phyloP scores from a whole-genome alignment of 1,284 basidiomycete species.

The Ganoderma leucocontextum region DNA sequence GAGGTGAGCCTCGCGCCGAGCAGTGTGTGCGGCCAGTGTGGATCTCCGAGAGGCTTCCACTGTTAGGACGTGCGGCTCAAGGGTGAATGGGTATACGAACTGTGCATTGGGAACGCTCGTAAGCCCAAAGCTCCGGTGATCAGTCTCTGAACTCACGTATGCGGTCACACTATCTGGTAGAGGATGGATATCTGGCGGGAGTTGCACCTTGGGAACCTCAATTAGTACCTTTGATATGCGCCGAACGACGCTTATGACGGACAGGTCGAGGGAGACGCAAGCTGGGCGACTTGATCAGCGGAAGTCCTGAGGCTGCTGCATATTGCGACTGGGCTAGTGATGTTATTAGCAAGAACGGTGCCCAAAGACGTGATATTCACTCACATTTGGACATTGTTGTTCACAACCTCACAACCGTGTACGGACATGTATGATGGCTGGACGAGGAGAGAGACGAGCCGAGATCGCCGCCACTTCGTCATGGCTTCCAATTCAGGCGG shows the following conservation, averaged over 20 bases:
- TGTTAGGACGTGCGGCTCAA: slow-evolving; percentile 85
- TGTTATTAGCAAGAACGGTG: not conserved
- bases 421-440: not conserved
- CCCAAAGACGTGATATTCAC: not conserved
- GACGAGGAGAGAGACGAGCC: slow-evolving; percentile 4
- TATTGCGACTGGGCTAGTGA: slow-evolving; percentile 61
- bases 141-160: slow-evolving; percentile 66
- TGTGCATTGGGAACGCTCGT: slow-evolving; percentile 42
- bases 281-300: slow-evolving; percentile 91
- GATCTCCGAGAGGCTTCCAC: slow-evolving; percentile 74
- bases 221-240: not conserved
- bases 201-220: slow-evolving; percentile 63
- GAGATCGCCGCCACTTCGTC: slow-evolving; percentile 23
- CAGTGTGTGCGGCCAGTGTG: slow-evolving; percentile 69
- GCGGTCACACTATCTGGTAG: slow-evolving; percentile 88
- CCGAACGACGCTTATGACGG: slow-evolving; percentile 35
- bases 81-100: slow-evolving; percentile 94
- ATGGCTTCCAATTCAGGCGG: slow-evolving; percentile 10
- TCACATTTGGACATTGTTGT: not conserved
- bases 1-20: slow-evolving; percentile 75
- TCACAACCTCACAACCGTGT: not conserved
- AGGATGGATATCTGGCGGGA: slow-evolving; percentile 91
- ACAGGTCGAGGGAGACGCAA: slow-evolving; percentile 87
- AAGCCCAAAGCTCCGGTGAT: not conserved
- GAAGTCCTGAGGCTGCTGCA: slow-evolving; percentile 75